phyloP scores from a whole-genome alignment of 371 early-diverging fungal species.

The Lichtheimia ornata region DNA sequence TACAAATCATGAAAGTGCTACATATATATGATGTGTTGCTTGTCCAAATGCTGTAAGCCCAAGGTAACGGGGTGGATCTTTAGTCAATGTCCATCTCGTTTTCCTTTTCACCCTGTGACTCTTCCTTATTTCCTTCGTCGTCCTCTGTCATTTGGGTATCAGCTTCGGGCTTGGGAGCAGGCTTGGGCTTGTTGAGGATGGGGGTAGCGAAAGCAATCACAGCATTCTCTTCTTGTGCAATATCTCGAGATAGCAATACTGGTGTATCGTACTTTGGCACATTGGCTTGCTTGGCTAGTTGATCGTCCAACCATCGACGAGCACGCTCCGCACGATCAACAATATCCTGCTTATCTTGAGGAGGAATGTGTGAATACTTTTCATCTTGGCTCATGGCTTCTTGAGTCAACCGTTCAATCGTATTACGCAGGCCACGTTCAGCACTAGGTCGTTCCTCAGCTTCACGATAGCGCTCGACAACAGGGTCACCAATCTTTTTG shows the following conservation, averaged over 20 bases:
- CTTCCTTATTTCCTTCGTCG: not conserved
- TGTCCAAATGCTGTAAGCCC: no score
- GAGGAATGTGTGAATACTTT: conserved; percentile 86
- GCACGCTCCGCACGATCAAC: conserved; percentile 74
- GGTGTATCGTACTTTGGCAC: conserved; percentile 77
- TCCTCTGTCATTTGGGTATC: conserved; percentile 4
- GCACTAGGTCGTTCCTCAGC: conserved; percentile 84
- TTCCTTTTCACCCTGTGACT: not conserved
- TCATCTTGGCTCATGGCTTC: conserved; percentile 79
- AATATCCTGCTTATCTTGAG: conserved; percentile 84
- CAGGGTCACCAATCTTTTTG: conserved; percentile 82
- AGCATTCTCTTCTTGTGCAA: conserved; percentile 76
- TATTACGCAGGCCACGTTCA: conserved; percentile 77
- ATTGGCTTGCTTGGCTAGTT: conserved; percentile 73
- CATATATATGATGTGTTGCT: no score
- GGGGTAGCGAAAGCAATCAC: conserved; percentile 67
- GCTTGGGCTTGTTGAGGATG: conserved; percentile 91
- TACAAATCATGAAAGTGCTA: no score
- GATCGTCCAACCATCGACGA: conserved; percentile 87
- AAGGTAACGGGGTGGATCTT: no score
- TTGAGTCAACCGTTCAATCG: conserved; percentile 70
- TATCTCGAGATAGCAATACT: conserved; percentile 68
- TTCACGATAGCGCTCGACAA: conserved; percentile 82
- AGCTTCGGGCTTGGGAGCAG: conserved; percentile 56
- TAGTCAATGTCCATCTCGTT: not conserved